phyloP scores from a whole-genome alignment of 2,329 filamentous ascomycete species.

The Diaporthe sp. region DNA sequence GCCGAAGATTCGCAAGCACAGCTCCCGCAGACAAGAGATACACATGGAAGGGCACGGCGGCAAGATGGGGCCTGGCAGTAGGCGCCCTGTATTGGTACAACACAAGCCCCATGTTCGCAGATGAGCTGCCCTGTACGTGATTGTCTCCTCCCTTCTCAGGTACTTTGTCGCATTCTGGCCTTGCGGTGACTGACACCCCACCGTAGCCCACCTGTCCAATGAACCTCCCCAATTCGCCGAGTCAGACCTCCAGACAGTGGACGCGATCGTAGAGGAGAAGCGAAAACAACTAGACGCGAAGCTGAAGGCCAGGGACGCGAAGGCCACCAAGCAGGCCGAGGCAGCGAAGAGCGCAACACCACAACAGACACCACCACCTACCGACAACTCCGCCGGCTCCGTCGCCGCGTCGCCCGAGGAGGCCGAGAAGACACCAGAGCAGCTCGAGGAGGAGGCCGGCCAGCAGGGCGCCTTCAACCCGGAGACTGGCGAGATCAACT shows the following conservation, averaged over 20 bases:
- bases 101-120: constrained; percentile 87
- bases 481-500: constrained; percentile 99
- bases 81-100: constrained; percentile 94
- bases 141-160: not conserved
- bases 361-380: constrained; percentile 42
- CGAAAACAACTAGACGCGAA: constrained; percentile 60
- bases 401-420: constrained; percentile 38
- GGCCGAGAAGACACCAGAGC: constrained; percentile 56
- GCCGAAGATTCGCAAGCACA: constrained; percentile 67
- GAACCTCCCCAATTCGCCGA: constrained; percentile 68
- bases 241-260: constrained; percentile 72
- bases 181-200: constrained; percentile 17
- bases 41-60: constrained; percentile 83
- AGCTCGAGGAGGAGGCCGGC: constrained; percentile 82
- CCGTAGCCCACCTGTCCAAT: constrained; percentile 50
- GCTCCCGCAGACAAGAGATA: constrained; percentile 74
- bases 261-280: constrained; percentile 76
- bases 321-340: constrained; percentile 46
- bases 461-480: constrained; percentile 97
- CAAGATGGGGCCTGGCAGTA: constrained; percentile 81
- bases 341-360: constrained; percentile 42
- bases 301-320: constrained; percentile 34
- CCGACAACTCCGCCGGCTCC: constrained; percentile 47
- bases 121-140: constrained; percentile 79
- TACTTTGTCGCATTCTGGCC: constrained; percentile 24